Evolutionary conservation across 768 basidiomycete genomes (phyloP), one percentile per base, ranked within the genome.

Genomic region (Leccinum olivaceopallidum): DNA sequence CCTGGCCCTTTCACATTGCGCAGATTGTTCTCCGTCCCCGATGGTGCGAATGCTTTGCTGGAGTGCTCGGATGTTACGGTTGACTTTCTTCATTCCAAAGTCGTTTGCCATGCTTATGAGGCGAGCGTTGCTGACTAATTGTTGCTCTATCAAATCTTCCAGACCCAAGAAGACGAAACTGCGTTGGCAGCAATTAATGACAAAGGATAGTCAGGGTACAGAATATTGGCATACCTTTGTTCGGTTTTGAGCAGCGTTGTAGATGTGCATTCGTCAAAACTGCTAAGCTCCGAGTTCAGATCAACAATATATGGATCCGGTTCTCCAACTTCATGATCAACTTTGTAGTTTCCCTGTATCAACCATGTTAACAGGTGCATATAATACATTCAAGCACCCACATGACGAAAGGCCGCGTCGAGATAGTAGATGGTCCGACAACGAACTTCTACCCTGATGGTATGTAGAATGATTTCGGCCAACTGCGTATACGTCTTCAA

Each of bases 91-190:
- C 64, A 95, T 83, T 2, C 96, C 96, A 59, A 85, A 85, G 0
- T 77, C 71, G 66, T 92, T 97, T 10, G 86, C 86, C 37, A 80
- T 68, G 18, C 83, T 85, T 58, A 98, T 81, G 59, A 85, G 77
- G 37, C 86, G 84, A 26, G 90, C 92, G 60, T 88, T 85, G 8
- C 81, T 80, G 63, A 98, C 86, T 56, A 98, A 77, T 51, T 92
- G 77, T 58, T 90, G 84, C 71, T 97, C 94, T 79, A 95, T 89
- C 32, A 98, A 82, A 58, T 86, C n/a, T n/a, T n/a, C n/a, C n/a
- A n/a, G n/a, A n/a, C 96, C 96, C 39, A 86, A 82, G 69, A 97
- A 96, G 47, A 94, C 77, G 73, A 95, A 98, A 60, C 95, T 95
- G 66, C 18, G 70, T 62, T n/a, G 10, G 10, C 22, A 12, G 2